Conservation (phyloP, 2,329 filamentous ascomycete genomes). For the Teratosphaeriaceae sp. region DNA sequence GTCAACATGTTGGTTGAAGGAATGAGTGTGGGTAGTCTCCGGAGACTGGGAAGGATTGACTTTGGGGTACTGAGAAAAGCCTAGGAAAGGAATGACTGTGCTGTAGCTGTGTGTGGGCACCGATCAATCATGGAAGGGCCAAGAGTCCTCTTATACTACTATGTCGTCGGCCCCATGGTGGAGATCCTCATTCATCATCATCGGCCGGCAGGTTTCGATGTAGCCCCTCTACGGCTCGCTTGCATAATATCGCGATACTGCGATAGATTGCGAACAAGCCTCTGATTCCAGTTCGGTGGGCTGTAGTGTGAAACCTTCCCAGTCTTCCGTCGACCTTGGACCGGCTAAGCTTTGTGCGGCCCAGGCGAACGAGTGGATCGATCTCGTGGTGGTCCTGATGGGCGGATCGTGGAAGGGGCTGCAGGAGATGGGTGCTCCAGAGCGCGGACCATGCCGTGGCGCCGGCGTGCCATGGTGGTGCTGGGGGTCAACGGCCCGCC, state of each 20-base stretch:
- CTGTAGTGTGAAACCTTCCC: not conserved
- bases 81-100: not conserved
- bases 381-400: not conserved
- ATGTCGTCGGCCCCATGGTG: not conserved
- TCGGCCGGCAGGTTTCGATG: not conserved
- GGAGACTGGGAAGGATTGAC: not conserved
- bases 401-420: not conserved
- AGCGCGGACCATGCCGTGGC: not conserved
- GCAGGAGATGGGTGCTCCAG: not conserved
- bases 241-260: no score
- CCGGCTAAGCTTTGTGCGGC: conserved; percentile 4
- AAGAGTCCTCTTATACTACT: not conserved
- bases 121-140: not conserved
- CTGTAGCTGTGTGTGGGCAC: not conserved
- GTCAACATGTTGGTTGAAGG: conserved; percentile 5
- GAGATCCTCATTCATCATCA: not conserved
- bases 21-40: conserved; percentile 5
- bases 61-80: not conserved
- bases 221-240: not conserved
- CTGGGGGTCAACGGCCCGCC: no score
- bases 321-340: not conserved
- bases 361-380: conserved; percentile 1
- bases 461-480: no score
- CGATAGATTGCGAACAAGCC: not conserved
- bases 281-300: not conserved